Evolutionary conservation across 1,139 yeast species (phyloP).

Genomic region (Geotrichum reessii): DNA sequence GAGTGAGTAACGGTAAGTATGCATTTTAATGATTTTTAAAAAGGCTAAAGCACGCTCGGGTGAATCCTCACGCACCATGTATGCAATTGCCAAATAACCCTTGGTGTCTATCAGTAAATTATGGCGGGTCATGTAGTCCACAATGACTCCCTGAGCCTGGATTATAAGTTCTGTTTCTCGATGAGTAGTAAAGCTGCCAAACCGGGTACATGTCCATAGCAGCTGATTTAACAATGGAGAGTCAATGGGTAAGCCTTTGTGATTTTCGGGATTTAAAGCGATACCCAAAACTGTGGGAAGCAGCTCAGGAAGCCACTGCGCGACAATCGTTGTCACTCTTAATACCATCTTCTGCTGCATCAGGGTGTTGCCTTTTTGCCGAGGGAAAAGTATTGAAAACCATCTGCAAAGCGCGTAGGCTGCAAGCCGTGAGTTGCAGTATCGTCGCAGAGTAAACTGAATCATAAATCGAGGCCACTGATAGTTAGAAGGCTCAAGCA

Average conservation of each 20-base stretch:
- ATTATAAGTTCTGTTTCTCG: constrained; percentile 24
- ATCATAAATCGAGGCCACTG: constrained; percentile 33
- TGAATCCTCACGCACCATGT: constrained; percentile 21
- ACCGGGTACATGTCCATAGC: constrained; percentile 30
- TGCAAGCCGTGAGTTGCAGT: constrained; percentile 24
- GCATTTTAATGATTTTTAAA: constrained; percentile 23
- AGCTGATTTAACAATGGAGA: constrained; percentile 28
- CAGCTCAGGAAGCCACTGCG: constrained; percentile 26
- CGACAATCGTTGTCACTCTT: constrained; percentile 25
- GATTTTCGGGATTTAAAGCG: constrained; percentile 22
- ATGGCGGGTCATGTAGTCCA: constrained; percentile 22
- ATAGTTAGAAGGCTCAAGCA: constrained; percentile 21
- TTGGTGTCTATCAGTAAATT: constrained; percentile 28
- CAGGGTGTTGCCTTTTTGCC: constrained; percentile 9
- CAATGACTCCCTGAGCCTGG: constrained; percentile 29
- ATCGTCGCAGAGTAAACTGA: constrained; percentile 29
- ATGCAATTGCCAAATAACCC: constrained; percentile 32
- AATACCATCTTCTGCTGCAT: constrained; percentile 26
- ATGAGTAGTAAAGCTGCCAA: constrained; percentile 26
- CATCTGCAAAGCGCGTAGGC: constrained; percentile 26
- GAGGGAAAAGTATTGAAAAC: constrained; percentile 1
- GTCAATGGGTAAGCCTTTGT: constrained; percentile 2
- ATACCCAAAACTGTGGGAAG: constrained; percentile 29
- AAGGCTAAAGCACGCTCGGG: constrained; percentile 23
- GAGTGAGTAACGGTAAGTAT: constrained; percentile 25